These are phyloP conservation scores for Rutidosis leptorrhynchoides DNA, from an alignment of 129 eudicot genomes.

Conservation along the genomic window DNA sequence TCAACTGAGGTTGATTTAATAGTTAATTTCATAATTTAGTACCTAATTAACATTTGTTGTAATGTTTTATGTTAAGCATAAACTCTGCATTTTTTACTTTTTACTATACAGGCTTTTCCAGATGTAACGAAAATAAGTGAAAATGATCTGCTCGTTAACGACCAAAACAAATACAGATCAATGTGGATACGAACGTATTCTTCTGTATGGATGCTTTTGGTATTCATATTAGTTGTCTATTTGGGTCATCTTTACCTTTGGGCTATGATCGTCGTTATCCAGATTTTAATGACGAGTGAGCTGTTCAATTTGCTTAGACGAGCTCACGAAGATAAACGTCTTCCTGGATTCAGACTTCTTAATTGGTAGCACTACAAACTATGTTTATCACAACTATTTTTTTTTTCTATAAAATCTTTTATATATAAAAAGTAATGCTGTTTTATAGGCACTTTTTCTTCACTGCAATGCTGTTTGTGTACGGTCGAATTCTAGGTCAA, in stretches of 20 bases:
- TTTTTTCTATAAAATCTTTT: background rate
- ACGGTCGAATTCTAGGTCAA: constrained; percentile 76
- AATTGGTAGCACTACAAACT: constrained; percentile 47
- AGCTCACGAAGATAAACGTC: constrained; percentile 67
- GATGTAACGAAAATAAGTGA: constrained; percentile 53
- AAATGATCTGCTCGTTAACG: constrained; percentile 49
- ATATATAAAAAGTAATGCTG: constrained; percentile 15
- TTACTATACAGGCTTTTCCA: constrained; percentile 40
- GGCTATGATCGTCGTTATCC: constrained; percentile 68
- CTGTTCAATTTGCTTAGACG: constrained; percentile 68
- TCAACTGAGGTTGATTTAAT: constrained; percentile 43
- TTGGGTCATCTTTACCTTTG: constrained; percentile 84
- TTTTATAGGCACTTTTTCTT: constrained; percentile 78
- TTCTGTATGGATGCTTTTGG: constrained; percentile 68
- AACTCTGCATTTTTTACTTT: background rate
- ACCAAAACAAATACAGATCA: constrained; percentile 66
- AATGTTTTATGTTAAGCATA: background rate
- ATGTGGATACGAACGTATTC: constrained; percentile 75
- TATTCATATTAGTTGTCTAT: constrained; percentile 47
- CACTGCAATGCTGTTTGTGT: constrained; percentile 79
- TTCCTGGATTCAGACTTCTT: constrained; percentile 81
- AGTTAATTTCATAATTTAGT: background rate
- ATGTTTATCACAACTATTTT: background rate
- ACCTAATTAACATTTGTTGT: background rate
- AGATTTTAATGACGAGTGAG: constrained; percentile 71